These are phyloP conservation scores for Lyophyllum shimeji DNA, from an alignment of 768 basidiomycete genomes.

Conservation along the genomic window DNA sequence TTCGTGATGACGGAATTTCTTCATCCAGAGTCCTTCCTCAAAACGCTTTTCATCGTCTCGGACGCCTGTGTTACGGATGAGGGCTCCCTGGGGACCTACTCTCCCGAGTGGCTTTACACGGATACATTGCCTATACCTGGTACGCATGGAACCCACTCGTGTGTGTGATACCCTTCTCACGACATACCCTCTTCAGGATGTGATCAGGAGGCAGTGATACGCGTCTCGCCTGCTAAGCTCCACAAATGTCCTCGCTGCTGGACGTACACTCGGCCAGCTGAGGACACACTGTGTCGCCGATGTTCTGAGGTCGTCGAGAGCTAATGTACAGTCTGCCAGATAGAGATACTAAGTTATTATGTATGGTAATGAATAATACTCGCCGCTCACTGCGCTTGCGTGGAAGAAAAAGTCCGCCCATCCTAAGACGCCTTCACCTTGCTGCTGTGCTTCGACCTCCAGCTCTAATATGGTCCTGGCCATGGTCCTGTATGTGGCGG, in stretches of 20 bases:
- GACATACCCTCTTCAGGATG: constrained; percentile 16
- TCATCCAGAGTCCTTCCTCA: constrained; percentile 59
- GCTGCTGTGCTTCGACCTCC: too few relatives aligned
- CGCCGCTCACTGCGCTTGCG: too few relatives aligned
- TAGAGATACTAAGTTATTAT: background rate
- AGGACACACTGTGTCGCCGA: constrained; percentile 61
- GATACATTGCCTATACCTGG: constrained; percentile 45
- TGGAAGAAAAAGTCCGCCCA: too few relatives aligned
- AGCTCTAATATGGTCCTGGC: too few relatives aligned
- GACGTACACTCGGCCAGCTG: constrained; percentile 60
- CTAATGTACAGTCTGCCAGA: background rate
- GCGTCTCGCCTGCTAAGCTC: constrained; percentile 57
- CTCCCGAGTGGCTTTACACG: constrained; percentile 51
- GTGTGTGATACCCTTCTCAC: background rate
- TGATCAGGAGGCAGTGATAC: constrained; percentile 42
- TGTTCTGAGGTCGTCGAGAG: constrained; percentile 42
- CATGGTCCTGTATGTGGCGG: too few relatives aligned
- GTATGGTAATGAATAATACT: background rate
- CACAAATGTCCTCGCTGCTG: constrained; percentile 92
- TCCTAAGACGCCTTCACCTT: too few relatives aligned
- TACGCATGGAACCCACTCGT: constrained; percentile 21
- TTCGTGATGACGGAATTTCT: background rate
- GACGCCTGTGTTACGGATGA: constrained; percentile 55
- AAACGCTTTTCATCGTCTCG: constrained; percentile 81
- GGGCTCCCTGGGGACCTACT: constrained; percentile 35